Evolutionary conservation across 164 flowering plant species (phyloP), one percentile per base, ranked within the genome.

Genomic region (Stephania cephalantha): DNA sequence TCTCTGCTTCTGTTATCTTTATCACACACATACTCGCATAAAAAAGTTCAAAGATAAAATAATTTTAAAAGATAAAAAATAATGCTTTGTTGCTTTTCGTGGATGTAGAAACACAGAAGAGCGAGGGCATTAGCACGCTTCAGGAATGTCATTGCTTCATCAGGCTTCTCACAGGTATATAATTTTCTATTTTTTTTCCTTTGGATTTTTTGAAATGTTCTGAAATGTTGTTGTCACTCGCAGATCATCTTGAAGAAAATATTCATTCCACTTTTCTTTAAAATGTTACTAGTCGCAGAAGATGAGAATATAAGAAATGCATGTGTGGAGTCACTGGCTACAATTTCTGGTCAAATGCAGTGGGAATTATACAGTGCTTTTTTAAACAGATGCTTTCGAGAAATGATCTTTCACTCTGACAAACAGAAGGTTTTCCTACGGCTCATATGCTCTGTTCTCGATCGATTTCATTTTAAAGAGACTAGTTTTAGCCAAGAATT

Each of bases 241-340:
- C 86, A 94, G 97, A 85, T 64, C 22, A 78, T 91, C 68, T 74
- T 79, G 18, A 82, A 80, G 45, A 88, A 85, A 79, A 81, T 96
- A 30, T 92, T 96, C 79, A 77, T 92, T 69, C 97, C 95, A 6
- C 91, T 96, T 44, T 88, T 96, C 81, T 91, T 94, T 83, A 87
- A 84, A 74, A 86, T 94, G 90, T 46, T 79, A 72, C 86, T 86
- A 85, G 85, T 84, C 70, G 97, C 92, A 55, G 91, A 89, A 55
- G 90, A 81, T 18, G 97, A 95, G 72, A 86, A 94, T 86, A 77
- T 94, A 5, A 87, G 86, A 85, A 82, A 71, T 81, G 92, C 94
- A 17, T 94, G 95, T 74, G 15, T 92, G 78, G 98, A 88, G 65
- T 85, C 94, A 9, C 87, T 96, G 76, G 93, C 97, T 75, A 83